Base-by-base conservation (phyloP, 495 filamentous ascomycete genomes). In the Podospora fimiseda region DNA sequence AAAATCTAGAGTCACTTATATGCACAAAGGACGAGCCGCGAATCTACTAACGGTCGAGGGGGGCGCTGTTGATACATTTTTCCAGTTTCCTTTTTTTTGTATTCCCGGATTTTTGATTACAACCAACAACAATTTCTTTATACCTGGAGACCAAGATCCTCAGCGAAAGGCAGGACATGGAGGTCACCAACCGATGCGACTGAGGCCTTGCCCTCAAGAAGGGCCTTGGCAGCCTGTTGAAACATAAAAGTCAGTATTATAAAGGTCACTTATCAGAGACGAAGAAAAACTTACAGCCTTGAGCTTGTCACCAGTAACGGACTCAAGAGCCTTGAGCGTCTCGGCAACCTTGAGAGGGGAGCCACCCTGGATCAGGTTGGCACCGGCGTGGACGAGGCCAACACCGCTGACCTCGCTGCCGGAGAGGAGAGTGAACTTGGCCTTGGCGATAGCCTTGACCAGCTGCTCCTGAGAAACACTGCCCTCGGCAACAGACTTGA, bases 391-490 rank as follows among this genome's bases (percentile, higher is more conserved):
- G 44, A 81, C 72, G 53, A 79, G 79, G 36, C 87, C 87, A 43
- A 85, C 78, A 59, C 89, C 89, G 55, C 84, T 76, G 60, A 79
- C 80, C 76, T 96, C 86, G 44, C 85, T 89, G 38, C 80, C 81
- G 66, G 95, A 90, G 39, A 97, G 77, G 43, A 90, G 88, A 65
- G 85, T 82, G 77, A 96, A 99, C 74, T 96, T 97, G 57, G 94
- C 92, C 61, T 87, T 80, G 18, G 93, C 90, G 63, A 86, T 79
- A 40, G 93, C 93, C 79, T 96, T 97, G 68, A 86, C 82, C 67
- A 97, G 74, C 36, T 90, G 85, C 68, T 99, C 94, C 59, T 85
- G 82, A 64, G 79, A 76, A 52, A 94, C 76, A 54, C 84, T 74
- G 50, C 89, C 88, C 46, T 80, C 80, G 9, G 86, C 83, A 50